These are phyloP conservation scores for Colletotrichum tofieldiae DNA, from an alignment of 2,329 filamentous ascomycete species.

Conservation along the genomic window DNA sequence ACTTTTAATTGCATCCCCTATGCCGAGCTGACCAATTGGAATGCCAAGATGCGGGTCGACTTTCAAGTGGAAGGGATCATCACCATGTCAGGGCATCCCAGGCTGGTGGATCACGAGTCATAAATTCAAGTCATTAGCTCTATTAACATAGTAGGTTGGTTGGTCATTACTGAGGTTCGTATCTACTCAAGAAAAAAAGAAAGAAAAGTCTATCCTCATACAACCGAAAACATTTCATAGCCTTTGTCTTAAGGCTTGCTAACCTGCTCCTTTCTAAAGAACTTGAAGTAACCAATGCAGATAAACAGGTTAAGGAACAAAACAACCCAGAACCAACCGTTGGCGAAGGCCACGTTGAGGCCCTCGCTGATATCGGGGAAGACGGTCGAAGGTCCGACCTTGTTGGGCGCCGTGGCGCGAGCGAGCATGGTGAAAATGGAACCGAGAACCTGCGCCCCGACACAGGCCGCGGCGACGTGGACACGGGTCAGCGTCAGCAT, in stretches of 20 bases:
- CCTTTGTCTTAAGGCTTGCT: constrained; percentile 61
- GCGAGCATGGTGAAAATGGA: constrained; percentile 75
- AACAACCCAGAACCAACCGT: constrained; percentile 74
- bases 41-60: too few species aligned
- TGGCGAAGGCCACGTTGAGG: constrained; percentile 60
- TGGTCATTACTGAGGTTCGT: constrained; percentile 42
- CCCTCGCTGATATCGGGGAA: constrained; percentile 73
- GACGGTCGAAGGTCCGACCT: constrained; percentile 72
- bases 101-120: not conserved
- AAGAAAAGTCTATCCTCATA: constrained; percentile 28
- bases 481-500: constrained; percentile 76
- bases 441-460: constrained; percentile 74
- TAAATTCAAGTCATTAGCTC: constrained; percentile 30
- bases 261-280: constrained; percentile 72
- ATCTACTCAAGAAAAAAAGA: constrained; percentile 28
- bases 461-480: constrained; percentile 75
- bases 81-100: too few species aligned
- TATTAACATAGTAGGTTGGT: constrained; percentile 36
- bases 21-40: too few species aligned
- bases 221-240: constrained; percentile 26
- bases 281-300: constrained; percentile 70
- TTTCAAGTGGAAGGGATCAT: too few species aligned
- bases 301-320: constrained; percentile 71
- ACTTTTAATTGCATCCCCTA: too few species aligned
- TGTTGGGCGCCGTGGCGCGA: constrained; percentile 72